Evolutionary conservation across 306 rosid genomes (phyloP).

Genomic region (Quercus bicolor): DNA sequence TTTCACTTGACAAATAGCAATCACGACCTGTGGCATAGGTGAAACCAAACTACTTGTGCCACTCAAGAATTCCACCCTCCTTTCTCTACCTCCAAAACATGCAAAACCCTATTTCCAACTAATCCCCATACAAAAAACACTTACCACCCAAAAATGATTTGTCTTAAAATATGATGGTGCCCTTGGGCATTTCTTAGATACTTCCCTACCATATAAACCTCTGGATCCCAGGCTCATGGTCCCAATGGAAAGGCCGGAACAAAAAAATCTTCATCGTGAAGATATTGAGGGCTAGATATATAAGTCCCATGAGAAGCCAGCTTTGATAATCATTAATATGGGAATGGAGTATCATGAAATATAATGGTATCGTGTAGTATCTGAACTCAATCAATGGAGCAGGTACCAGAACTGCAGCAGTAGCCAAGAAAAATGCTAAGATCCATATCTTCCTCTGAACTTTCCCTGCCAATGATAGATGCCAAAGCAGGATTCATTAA

Average conservation of each 20-base stretch:
- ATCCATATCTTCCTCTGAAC: constrained; percentile 61
- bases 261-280: constrained; percentile 75
- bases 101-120: no score
- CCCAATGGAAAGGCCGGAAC: constrained; percentile 78
- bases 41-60: no score
- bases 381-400: constrained; percentile 83
- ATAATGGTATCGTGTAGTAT: constrained; percentile 75
- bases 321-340: constrained; percentile 34
- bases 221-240: constrained; percentile 75
- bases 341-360: constrained; percentile 61
- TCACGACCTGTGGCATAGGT: no score
- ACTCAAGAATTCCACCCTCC: background rate
- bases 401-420: constrained; percentile 78
- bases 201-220: constrained; percentile 77
- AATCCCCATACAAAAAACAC: background rate
- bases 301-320: constrained; percentile 54
- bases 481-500: background rate
- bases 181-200: background rate
- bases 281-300: constrained; percentile 47
- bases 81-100: background rate
- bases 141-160: background rate
- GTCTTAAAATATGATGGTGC: background rate
- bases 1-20: no score
- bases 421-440: constrained; percentile 60
- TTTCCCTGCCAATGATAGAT: constrained; percentile 42